Percentiles rank a stretch among this genome's conserved stretches.
phyloP scores from a whole-genome alignment of 2,329 filamentous ascomycete genomes.

The Colletotrichum tropicicola region DNA sequence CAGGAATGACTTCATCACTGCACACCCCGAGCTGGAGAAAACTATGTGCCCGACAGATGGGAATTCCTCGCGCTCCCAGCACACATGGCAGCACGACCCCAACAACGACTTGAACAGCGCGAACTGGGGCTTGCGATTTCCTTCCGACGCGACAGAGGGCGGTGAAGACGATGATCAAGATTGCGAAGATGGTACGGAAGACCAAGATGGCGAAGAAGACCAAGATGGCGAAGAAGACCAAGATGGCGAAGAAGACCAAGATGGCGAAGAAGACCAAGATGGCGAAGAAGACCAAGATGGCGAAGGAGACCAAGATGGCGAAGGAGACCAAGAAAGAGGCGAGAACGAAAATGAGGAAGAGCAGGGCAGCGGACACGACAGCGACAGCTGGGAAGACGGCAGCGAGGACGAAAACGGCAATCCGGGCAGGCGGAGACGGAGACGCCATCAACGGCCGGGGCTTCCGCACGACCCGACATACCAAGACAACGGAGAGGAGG shows the following conservation, averaged over 20 bases:
- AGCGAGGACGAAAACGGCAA: neutral
- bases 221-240: conserved; percentile 37
- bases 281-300: neutral
- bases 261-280: neutral
- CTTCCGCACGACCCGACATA: conserved; percentile 15
- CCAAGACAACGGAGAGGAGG: conserved; percentile 12
- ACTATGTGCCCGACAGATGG: conserved; percentile 39
- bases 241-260: conserved; percentile 32
- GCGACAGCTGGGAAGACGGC: neutral
- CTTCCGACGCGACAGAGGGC: neutral
- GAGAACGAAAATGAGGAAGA: neutral
- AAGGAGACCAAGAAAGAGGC: neutral
- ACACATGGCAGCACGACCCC: conserved; percentile 41
- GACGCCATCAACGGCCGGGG: neutral
- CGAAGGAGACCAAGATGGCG: neutral
- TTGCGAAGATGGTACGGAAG: conserved; percentile 23
- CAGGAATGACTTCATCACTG: conserved; percentile 34
- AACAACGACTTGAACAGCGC: conserved; percentile 39
- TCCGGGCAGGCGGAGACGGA: neutral
- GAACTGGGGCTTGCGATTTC: conserved; percentile 13
- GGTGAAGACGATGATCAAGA: neutral
- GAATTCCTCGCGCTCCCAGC: conserved; percentile 25
- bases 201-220: conserved; percentile 31
- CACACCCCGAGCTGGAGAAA: conserved; percentile 37
- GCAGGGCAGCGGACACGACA: neutral